These are phyloP conservation scores for Lactifluus hygrophoroides DNA, from an alignment of 768 basidiomycete species.

Conservation along the genomic window DNA sequence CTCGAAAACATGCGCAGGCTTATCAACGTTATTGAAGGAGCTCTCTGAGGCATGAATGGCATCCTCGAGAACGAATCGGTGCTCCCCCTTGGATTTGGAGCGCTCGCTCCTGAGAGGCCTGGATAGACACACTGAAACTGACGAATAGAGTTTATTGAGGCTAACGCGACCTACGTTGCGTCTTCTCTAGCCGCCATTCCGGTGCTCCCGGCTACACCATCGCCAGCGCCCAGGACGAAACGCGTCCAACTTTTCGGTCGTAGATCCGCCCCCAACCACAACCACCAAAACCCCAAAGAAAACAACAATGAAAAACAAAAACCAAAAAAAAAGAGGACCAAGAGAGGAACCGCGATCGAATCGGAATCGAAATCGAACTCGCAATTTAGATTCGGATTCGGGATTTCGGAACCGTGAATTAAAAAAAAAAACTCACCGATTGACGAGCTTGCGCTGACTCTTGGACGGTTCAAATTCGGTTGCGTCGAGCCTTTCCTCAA, in stretches of 20 bases:
- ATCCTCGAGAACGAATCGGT: conserved; percentile 34
- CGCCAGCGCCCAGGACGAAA: conserved; percentile 46
- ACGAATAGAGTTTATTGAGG: background rate
- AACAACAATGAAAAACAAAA: background rate
- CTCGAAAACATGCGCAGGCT: conserved; percentile 49
- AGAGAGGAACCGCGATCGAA: too few species aligned
- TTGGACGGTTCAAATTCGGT: conserved; percentile 57
- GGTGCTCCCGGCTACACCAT: conserved; percentile 18
- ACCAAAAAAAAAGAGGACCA: too few species aligned
- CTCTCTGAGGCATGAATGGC: conserved; percentile 53
- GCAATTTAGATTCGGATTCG: background rate
- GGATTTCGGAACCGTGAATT: background rate
- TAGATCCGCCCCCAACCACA: background rate
- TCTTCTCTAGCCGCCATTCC: conserved; percentile 28
- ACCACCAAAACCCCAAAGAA: background rate
- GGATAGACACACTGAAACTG: background rate
- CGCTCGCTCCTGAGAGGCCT: background rate
- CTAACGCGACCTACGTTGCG: conserved; percentile 10
- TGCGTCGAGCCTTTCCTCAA: conserved; percentile 49
- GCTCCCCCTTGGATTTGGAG: conserved; percentile 1
- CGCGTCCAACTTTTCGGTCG: conserved; percentile 55
- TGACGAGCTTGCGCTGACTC: conserved; percentile 66
- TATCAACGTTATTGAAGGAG: conserved; percentile 25
- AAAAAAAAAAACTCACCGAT: conserved; percentile 54
- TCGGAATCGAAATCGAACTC: too few species aligned